Conservation (phyloP, 2,329 filamentous ascomycete genomes). For the Trichoderma oligosporum region DNA sequence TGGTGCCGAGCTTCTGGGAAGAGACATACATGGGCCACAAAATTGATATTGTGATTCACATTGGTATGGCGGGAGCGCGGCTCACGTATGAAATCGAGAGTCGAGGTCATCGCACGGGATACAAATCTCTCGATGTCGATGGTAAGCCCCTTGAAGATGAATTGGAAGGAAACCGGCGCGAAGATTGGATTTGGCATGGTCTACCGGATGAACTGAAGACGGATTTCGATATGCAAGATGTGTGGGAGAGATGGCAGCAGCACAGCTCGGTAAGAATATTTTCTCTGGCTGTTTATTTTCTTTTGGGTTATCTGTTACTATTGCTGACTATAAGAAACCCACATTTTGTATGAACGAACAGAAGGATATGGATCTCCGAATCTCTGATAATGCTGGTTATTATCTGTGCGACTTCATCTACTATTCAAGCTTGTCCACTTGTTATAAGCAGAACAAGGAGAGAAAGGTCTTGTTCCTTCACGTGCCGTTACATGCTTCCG, state of each 20-base stretch:
- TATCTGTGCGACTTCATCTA: conserved; percentile 79
- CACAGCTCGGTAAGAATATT: conserved; percentile 44
- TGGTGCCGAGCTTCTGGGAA: conserved; percentile 62
- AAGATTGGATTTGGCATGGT: conserved; percentile 52
- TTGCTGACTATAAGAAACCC: no score
- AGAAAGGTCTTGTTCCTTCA: conserved; percentile 66
- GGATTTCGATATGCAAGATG: conserved; percentile 54
- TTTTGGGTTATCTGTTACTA: neutral
- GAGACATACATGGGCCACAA: conserved; percentile 30
- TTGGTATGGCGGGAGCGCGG: conserved; percentile 70
- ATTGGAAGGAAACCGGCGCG: conserved; percentile 44
- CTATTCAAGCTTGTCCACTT: conserved; percentile 62
- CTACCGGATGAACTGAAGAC: conserved; percentile 54
- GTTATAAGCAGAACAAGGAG: conserved; percentile 45
- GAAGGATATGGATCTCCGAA: conserved; percentile 46
- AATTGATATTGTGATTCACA: conserved; percentile 67
- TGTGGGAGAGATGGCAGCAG: conserved; percentile 53
- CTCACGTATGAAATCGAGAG: conserved; percentile 68
- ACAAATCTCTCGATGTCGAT: conserved; percentile 67
- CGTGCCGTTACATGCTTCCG: conserved; percentile 59
- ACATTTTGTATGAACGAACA: conserved; percentile 21
- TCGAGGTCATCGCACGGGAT: conserved; percentile 67
- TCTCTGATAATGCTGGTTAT: conserved; percentile 67
- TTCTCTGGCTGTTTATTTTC: neutral
- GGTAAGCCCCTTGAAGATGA: conserved; percentile 54